Conservation (phyloP, 1,284 basidiomycete genomes). For the Laetiporus sulphureus region DNA sequence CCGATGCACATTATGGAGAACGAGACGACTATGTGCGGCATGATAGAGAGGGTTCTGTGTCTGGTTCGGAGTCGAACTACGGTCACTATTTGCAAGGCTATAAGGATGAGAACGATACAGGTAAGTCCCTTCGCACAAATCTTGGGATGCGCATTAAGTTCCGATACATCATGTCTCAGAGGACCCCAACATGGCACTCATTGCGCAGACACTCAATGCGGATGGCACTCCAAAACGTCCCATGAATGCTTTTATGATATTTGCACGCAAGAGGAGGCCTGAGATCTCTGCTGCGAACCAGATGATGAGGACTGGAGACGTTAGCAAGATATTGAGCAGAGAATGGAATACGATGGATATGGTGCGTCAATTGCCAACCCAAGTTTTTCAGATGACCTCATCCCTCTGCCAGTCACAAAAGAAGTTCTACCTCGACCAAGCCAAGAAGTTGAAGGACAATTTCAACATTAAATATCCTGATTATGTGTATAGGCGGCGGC, state of each 20-base stretch:
- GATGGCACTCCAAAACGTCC: slow-evolving; percentile 82
- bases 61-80: slow-evolving; percentile 19
- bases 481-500: slow-evolving; percentile 77
- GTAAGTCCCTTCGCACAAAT: too few relatives aligned
- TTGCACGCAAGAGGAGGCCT: slow-evolving; percentile 71
- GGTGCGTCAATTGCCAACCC: too few relatives aligned
- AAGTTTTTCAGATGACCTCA: too few relatives aligned
- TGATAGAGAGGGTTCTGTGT: slow-evolving; percentile 22
- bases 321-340: slow-evolving; percentile 74
- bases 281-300: slow-evolving; percentile 78
- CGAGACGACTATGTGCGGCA: slow-evolving; percentile 17
- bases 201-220: slow-evolving; percentile 69
- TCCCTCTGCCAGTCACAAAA: slow-evolving; percentile 52
- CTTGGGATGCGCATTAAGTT: too few relatives aligned
- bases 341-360: slow-evolving; percentile 74
- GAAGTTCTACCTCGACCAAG: slow-evolving; percentile 79
- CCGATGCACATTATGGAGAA: slow-evolving; percentile 9
- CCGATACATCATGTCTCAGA: slow-evolving; percentile 23
- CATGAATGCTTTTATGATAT: slow-evolving; percentile 90
- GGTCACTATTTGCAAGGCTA: slow-evolving; percentile 12
- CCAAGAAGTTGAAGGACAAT: slow-evolving; percentile 73
- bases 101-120: slow-evolving; percentile 19
- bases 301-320: slow-evolving; percentile 79
- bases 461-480: slow-evolving; percentile 84
- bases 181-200: slow-evolving; percentile 49